Evolutionary conservation across 2,329 filamentous ascomycete genomes (phyloP).

Genomic region (Neocucurbitaria cava): DNA sequence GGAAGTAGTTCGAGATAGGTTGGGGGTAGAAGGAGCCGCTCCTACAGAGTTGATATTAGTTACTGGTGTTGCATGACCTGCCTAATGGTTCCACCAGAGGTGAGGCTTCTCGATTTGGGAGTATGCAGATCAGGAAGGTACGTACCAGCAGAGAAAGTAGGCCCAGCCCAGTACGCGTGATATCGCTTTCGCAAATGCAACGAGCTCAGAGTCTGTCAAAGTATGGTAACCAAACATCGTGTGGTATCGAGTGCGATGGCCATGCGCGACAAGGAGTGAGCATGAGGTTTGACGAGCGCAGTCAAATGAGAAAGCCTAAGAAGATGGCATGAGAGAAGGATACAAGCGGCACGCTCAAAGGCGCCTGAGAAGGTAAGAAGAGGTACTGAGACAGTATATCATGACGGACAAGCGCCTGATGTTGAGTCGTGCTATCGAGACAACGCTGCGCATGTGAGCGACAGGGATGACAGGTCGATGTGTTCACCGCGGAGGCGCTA

Average conservation of each 20-base stretch:
- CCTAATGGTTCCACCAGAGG: too few species aligned
- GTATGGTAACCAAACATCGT: not conserved
- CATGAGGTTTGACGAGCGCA: not conserved
- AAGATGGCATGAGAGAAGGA: not conserved
- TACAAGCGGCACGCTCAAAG: slow-evolving; percentile 1
- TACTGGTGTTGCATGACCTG: not conserved
- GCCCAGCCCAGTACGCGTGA: slow-evolving; percentile 47
- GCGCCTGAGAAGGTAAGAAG: not conserved
- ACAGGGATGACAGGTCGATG: slow-evolving; percentile 7
- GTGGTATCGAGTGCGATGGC: not conserved
- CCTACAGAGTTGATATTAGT: slow-evolving; percentile 53
- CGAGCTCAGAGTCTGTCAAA: slow-evolving; percentile 18
- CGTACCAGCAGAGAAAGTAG: slow-evolving; percentile 47
- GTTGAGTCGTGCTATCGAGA: slow-evolving; percentile 19
- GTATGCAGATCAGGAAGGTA: not conserved
- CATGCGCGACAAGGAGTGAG: slow-evolving; percentile 8
- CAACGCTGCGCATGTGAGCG: slow-evolving; percentile 5
- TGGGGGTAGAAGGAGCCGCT: slow-evolving; percentile 94
- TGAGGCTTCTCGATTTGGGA: not conserved
- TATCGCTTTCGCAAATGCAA: slow-evolving; percentile 40
- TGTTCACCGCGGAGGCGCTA: not conserved
- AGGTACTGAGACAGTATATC: slow-evolving; percentile 12
- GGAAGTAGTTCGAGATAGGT: slow-evolving; percentile 77
- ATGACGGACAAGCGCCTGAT: slow-evolving; percentile 23
- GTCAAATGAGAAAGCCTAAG: not conserved